Conservation (phyloP, 306 rosid genomes). For the Corylus americana region DNA sequence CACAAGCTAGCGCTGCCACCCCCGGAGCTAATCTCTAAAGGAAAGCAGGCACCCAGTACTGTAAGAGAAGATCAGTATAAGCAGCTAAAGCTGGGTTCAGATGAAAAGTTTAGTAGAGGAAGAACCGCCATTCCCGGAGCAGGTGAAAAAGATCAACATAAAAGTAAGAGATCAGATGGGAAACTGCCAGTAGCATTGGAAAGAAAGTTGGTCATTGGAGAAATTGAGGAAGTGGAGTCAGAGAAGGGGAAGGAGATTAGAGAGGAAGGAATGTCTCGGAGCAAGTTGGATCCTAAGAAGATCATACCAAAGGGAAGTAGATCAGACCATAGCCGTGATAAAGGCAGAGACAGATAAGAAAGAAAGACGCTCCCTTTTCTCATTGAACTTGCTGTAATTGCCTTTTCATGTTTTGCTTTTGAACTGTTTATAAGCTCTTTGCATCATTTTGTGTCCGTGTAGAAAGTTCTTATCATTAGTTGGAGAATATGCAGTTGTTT, state of each 20-base stretch:
- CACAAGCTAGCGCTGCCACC: constrained; percentile 29
- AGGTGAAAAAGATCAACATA: constrained; percentile 48
- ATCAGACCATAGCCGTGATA: constrained; percentile 64
- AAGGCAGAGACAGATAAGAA: constrained; percentile 49
- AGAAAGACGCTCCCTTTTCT: not conserved
- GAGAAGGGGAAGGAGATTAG: constrained; percentile 37
- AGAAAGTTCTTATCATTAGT: not conserved
- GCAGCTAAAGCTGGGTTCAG: constrained; percentile 42
- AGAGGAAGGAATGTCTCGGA: constrained; percentile 39
- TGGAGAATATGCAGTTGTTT: not conserved
- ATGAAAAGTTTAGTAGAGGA: constrained; percentile 49
- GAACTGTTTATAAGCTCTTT: not conserved
- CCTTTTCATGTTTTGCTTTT: not conserved
- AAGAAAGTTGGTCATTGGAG: constrained; percentile 48
- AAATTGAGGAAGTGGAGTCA: constrained; percentile 39
- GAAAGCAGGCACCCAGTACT: constrained; percentile 38
- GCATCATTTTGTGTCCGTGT: not conserved
- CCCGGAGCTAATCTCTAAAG: constrained; percentile 47
- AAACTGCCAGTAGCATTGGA: constrained; percentile 46
- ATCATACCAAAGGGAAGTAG: constrained; percentile 53
- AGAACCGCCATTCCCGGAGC: constrained; percentile 38
- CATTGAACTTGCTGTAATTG: not conserved
- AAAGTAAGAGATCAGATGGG: constrained; percentile 43
- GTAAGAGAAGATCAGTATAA: constrained; percentile 42
- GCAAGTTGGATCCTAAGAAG: constrained; percentile 55